Base-by-base conservation (phyloP, 1,284 basidiomycete genomes). In the Melampsora americana region DNA sequence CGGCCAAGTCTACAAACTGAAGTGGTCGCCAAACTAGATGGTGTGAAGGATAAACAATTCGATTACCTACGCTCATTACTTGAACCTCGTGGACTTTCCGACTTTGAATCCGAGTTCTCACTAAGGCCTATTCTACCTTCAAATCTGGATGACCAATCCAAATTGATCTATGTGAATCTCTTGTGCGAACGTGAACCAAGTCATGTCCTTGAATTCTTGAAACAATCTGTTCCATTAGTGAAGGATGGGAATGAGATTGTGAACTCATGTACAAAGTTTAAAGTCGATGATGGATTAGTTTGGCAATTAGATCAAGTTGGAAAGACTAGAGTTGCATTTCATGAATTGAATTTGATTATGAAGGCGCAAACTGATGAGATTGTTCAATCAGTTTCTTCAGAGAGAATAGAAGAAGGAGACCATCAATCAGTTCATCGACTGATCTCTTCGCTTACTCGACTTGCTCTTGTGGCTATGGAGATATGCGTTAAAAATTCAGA, bases 11-110 rank as follows among this genome's bases (percentile, higher is more conserved):
- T 42, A 35, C 72, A 75, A 35, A 53, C 66, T 35, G 66, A 50
- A n/a, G 60, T 75, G 11, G 59, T 75, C 11, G 66, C 46, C 6
- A 23, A 35, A 23, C 46, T 75, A 20, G 61, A 20, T 3, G 46
- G 20, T 9, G 65, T 48, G 18, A 62, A 56, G 30, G 28, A 32
- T 3, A 61, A 75, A n/a, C 89, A 89, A 77, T 90, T 92, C 78
- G 85, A 87, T 2, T 99, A 97, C 82, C 87, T 97, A 5, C 88
- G 87, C 16, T 88, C 87, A 80, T 86, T 97, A 0, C 85, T 96
- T 9, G 88, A 89, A 39, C 88, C 90, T 18, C 82, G 85, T 50
- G 28, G 53, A n/a, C n/a, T 23, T 56, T 35, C 48, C 46, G 76
- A 79, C 48, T 77, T 78, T 7, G 77, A 75, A 18, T 16, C 56